Percentiles rank a stretch among this genome's conserved stretches.
These are phyloP conservation scores for Neonectria sp. DNA, from an alignment of 2,329 filamentous ascomycete genomes.

Conservation along the genomic window DNA sequence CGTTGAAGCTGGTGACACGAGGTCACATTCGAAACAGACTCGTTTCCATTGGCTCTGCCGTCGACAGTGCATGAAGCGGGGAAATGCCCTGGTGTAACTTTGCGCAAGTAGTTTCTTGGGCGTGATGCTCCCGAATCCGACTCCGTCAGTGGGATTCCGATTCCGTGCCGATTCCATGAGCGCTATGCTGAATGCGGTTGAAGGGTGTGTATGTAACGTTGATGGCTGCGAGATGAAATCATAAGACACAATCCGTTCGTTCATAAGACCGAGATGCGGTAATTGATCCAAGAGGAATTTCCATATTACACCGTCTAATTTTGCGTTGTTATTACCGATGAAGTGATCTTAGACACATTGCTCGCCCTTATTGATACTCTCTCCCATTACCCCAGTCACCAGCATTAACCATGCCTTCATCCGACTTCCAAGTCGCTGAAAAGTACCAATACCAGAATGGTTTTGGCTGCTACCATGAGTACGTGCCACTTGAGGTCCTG, in stretches of 20 bases:
- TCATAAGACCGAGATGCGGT: neutral
- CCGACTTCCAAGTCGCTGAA: slow-evolving; percentile 6
- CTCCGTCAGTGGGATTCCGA: slow-evolving; percentile 22
- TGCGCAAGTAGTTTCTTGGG: neutral
- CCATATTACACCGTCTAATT: neutral
- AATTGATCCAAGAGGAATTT: too few relatives aligned
- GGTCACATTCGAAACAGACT: neutral
- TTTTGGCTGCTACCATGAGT: slow-evolving; percentile 26
- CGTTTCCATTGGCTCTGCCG: neutral
- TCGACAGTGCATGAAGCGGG: neutral
- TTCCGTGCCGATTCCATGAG: slow-evolving; percentile 27
- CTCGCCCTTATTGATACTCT: neutral
- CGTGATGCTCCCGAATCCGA: slow-evolving; percentile 16
- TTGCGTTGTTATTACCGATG: neutral
- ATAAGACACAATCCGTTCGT: neutral
- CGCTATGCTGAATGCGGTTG: slow-evolving; percentile 11
- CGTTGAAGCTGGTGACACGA: too few relatives aligned
- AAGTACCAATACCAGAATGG: slow-evolving; percentile 29
- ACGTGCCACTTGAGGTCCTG: neutral
- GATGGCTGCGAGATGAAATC: neutral
- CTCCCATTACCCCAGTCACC: too few relatives aligned
- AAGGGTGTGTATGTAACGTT: neutral
- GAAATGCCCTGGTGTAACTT: neutral
- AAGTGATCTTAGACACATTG: neutral
- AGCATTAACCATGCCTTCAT: slow-evolving; percentile 3